These are phyloP conservation scores for Lactuca sativa DNA, from an alignment of 129 eudicot genomes.

Conservation along the genomic window DNA sequence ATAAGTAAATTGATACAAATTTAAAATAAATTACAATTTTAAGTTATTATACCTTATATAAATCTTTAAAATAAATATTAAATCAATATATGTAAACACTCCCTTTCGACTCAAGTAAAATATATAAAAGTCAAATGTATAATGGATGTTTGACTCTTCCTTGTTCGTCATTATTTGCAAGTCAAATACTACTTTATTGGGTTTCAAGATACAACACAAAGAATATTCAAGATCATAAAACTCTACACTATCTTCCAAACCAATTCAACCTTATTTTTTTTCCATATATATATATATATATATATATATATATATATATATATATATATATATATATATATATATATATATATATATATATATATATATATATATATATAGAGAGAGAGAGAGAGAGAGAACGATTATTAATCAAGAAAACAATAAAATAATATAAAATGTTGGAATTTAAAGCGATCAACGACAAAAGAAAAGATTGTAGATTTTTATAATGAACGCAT, in stretches of 20 bases:
- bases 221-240: constrained; percentile 21
- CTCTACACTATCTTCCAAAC: constrained; percentile 23
- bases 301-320: constrained; percentile 12
- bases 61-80: neutral
- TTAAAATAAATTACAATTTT: no score
- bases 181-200: constrained; percentile 31
- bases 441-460: no score
- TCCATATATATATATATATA: constrained; percentile 5
- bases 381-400: no score
- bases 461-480: no score
- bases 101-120: constrained; percentile 13
- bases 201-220: constrained; percentile 14
- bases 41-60: no score
- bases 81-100: constrained; percentile 7
- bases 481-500: no score
- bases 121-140: constrained; percentile 13
- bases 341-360: constrained; percentile 14
- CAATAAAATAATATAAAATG: no score
- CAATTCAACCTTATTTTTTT: constrained; percentile 17
- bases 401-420: no score
- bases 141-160: constrained; percentile 21
- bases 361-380: neutral
- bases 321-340: constrained; percentile 14
- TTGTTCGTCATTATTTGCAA: constrained; percentile 16
- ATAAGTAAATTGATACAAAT: no score